Base-by-base conservation (phyloP, 768 basidiomycete genomes). In the Lentinus tigrinus region DNA sequence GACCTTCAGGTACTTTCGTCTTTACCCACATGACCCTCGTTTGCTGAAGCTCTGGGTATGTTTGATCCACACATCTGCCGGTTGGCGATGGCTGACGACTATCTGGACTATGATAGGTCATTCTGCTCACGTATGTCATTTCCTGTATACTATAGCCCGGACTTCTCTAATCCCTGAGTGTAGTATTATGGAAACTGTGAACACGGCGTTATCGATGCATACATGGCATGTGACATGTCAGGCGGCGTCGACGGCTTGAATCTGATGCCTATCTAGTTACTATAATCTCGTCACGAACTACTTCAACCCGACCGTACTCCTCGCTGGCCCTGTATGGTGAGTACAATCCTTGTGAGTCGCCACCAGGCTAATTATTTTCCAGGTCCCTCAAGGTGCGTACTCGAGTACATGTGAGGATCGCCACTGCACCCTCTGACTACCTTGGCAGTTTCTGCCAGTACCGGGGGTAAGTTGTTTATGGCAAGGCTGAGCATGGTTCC, bases 231-330 rank as follows among this genome's bases (percentile, higher is more conserved):
- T n/a, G 40, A 42, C 31, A 11, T 31, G n/a, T n/a, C n/a, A n/a
- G n/a, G n/a, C n/a, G n/a, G n/a, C 31, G 31, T 31, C 31, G 31
- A 31, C 31, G 1, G 31, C 31, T 6, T 11, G 7, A 2, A 3
- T 31, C 31, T 31, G 31, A 31, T 11, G 31, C 6, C 11, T 3
- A 31, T 3, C 6, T 31, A 57, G 56, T 8, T 57, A 57, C 27
- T 40, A 44, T 17, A 50, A 57, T 27, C 48, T 57, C 17, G 48
- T 57, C 8, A 44, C 28, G 19, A 57, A 57, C 56, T 51, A 34
- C 27, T 37, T 26, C 26, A 48, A 56, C 9, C 54, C 54, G 8
- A 36, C 34, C 16, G 19, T 47, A 8, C 38, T 56, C 11, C 37
- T 39, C 13, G n/a, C 37, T 17, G 27, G 46, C 3, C 46, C 47